Evolutionary conservation across 768 basidiomycete species (phyloP).

Genomic region (Obba rivulosa): DNA sequence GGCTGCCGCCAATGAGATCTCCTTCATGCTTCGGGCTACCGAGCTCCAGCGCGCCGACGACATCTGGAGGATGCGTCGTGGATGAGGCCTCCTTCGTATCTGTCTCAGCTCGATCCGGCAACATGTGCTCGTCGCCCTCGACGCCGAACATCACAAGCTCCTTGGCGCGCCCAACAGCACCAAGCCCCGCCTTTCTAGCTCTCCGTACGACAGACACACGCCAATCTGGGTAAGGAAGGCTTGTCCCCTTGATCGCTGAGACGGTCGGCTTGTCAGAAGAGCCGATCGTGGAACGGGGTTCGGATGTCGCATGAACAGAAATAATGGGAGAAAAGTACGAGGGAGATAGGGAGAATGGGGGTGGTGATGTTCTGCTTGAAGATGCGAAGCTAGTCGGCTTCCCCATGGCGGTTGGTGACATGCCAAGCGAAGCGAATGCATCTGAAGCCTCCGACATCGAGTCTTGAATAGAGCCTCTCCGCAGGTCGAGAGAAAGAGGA

Average conservation of each 20-base stretch:
- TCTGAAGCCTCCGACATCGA: background rate
- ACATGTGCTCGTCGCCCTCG: conserved; percentile 6
- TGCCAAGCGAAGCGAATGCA: background rate
- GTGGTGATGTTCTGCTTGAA: too few relatives aligned
- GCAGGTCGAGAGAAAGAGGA: conserved; percentile 8
- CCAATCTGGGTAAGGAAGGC: conserved; percentile 65
- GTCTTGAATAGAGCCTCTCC: too few relatives aligned
- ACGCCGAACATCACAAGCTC: conserved; percentile 28
- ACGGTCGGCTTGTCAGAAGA: background rate
- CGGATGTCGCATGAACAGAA: background rate
- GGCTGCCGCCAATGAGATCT: conserved; percentile 1
- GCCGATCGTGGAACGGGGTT: background rate
- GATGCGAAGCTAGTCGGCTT: too few relatives aligned
- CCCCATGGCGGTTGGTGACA: too few relatives aligned
- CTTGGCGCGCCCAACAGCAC: conserved; percentile 51
- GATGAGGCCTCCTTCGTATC: conserved; percentile 16
- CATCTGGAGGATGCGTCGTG: conserved; percentile 6
- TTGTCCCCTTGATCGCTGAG: background rate
- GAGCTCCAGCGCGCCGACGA: background rate
- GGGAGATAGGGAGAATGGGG: background rate
- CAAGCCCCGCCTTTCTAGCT: conserved; percentile 53
- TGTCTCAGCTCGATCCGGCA: conserved; percentile 8
- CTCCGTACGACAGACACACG: conserved; percentile 42
- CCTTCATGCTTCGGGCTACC: background rate
- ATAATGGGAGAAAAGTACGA: background rate